Evolutionary conservation across 78 protist species (phyloP), one percentile per base, ranked within the genome.

Genomic region (Chrysochromulina parva): DNA sequence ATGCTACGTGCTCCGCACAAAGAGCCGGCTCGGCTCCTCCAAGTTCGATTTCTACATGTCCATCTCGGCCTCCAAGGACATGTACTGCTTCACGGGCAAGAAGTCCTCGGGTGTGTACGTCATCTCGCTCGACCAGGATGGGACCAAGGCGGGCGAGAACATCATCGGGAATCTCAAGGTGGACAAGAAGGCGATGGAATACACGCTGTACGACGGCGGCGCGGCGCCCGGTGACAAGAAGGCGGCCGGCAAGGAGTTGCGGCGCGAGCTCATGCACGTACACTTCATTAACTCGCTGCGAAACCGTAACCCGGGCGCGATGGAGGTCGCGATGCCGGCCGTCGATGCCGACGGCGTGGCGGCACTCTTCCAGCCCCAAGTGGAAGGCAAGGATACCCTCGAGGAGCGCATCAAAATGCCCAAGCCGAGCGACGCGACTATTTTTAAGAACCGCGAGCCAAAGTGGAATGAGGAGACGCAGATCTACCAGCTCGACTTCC

Each of bases 291-390:
- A 74, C 82, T 74, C 82, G 24, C 55, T 74, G 55, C 82, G 82
- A 17, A 74, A 74, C 24, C 82, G 82, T 17, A 48, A 74, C 55
- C 82, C 82, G 19, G 82, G 82, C 55, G 82, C 82, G 26, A 74
- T 74, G 82, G 14, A 3, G 26, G 82, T 74, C 28, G 55, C 48
- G 28, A 4, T 74, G 82, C 82, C 82, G 7, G 11, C 4, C 13
- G 53, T 38, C 13, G 82, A 74, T 1, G 57, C 38, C 24, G n/a
- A 74, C 14, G 82, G 82, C 55, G 48, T 6, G 26, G 7, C 57
- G 13, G 55, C 7, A 14, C 11, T 1, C 28, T 19, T 74, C 38
- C 82, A 48, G 82, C 82, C 82, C 57, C 11, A 9, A 14, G 24
- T 1, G 6, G 19, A 9, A 11, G 7, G 24, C 24, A 13, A 3